Evolutionary conservation across 257 asterid genomes (phyloP), one percentile per base, ranked within the genome.

Genomic region (Perilla frutescens): DNA sequence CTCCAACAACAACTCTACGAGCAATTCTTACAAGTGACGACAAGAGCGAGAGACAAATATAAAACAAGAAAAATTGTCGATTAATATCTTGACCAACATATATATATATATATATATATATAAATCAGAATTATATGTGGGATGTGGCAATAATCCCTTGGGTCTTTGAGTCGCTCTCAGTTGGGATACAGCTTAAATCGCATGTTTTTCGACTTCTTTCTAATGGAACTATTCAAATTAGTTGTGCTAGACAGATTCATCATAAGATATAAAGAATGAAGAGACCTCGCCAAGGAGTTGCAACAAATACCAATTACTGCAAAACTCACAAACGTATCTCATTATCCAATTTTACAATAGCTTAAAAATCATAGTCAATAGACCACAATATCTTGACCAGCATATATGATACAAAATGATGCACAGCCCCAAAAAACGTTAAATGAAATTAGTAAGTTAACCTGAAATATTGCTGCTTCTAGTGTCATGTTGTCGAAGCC

Each of bases 341-440:
- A 60, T 40, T 51, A 41, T 50, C 61, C 67, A 31, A 31, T 11
- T 10, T 11, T 45, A 12, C 56, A 47, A 59, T 9, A 62, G 45
- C 63, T 60, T 7, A 71, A 51, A 49, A 43, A 37, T 29, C 58
- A 26, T 48, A 75, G 44, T 43, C 65, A 45, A 47, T 67, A 14
- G 13, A 41, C 26, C 26, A 64, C 9, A 70, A 62, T 49, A 40
- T 40, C 75, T 20, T 20, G 26, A 20, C 26, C 70, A 59, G 62
- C 76, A 20, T 79, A 20, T 79, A 74, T 68, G 64, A 58, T 80
- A 79, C 67, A 69, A n/a, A 48, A 61, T 74, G 80, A 69, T 26
- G 69, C 49, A 80, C 8, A 56, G 56, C 37, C 68, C 63, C 50
- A 40, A 68, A 50, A 4, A 20, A 68, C 10, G 29, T 31, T 51